phyloP scores from a whole-genome alignment of 1,284 basidiomycete genomes.

The Taiwanofungus camphoratus region DNA sequence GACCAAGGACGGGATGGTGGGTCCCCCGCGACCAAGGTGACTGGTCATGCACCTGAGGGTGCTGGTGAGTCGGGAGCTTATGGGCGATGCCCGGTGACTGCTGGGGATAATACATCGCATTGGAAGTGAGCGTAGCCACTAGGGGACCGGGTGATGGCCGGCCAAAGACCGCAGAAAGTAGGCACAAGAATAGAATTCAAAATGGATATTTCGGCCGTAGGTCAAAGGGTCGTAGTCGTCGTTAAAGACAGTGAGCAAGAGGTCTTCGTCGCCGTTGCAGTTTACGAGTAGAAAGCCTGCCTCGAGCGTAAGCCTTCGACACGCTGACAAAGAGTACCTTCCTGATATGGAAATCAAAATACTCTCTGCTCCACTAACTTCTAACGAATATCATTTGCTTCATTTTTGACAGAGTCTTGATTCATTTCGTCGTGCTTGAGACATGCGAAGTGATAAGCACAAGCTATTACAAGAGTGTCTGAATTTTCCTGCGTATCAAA shows the following conservation, averaged over 20 bases:
- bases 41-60: conserved; percentile 49
- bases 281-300: conserved; percentile 26
- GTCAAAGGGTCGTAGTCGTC: conserved; percentile 24
- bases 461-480: no score
- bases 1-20: conserved; percentile 56
- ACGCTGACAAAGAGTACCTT: conserved; percentile 6
- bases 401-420: no score
- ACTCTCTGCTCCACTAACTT: background rate
- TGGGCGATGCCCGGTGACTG: conserved; percentile 73
- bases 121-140: conserved; percentile 27
- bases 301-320: conserved; percentile 11
- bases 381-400: background rate
- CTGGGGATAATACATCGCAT: conserved; percentile 75
- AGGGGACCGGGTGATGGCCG: background rate
- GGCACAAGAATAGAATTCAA: conserved; percentile 15
- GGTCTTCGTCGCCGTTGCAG: conserved; percentile 24
- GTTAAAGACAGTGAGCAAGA: conserved; percentile 25
- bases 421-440: no score
- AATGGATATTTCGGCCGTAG: conserved; percentile 14
- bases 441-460: no score
- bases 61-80: conserved; percentile 56
- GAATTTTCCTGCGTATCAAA: no score
- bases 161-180: conserved; percentile 2
- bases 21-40: conserved; percentile 54
- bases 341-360: background rate